Evolutionary conservation across 2,329 filamentous ascomycete species (phyloP), one percentile per base, ranked within the genome.

Genomic region (Exophiala spinifera): DNA sequence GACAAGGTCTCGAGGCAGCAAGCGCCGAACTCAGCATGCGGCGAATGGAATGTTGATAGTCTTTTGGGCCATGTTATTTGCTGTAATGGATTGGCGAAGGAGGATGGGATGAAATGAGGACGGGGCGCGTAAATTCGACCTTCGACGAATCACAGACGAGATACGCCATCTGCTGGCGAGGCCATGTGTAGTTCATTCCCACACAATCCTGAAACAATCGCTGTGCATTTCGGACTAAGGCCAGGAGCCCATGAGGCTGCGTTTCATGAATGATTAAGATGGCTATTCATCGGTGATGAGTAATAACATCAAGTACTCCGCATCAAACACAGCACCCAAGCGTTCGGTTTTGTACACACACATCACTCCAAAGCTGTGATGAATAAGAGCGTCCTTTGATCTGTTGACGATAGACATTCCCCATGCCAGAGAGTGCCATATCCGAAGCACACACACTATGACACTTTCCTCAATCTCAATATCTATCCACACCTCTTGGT

Each of bases 401-500:
- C 28, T 5, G 21, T n/a, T 15, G 23, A 4, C 23, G 28, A 31
- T 13, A 23, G n/a, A 31, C 21, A n/a, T 33, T 6, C 6, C 28
- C 23, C 19, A 21, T 44, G 6, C 3, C 25, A 6, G 14, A 15
- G n/a, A 14, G 14, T 17, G 2, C 28, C 7, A 6, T 13, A 28
- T 7, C 15, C 33, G 6, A 44, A 23, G 19, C 20, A 20, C 19
- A 44, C 20, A 20, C 19, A 44, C 7, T 8, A 31, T 8, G 28
- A 10, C 15, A 10, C 15, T 37, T 25, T 14, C 33, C 11, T 31
- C 36, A 49, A 51, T 46, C 46, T 61, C 56, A 62, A 52, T 63
- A 63, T 44, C 59, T 57, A 48, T 63, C 60, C 46, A 61, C 45
- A 25, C 55, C 46, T 54, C 61, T 51, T 31, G 31, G 44, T 11